Percentiles rank a stretch among this genome's conserved stretches.
phyloP scores from a whole-genome alignment of 345 rosid species.

The Moricandia arvensis region DNA sequence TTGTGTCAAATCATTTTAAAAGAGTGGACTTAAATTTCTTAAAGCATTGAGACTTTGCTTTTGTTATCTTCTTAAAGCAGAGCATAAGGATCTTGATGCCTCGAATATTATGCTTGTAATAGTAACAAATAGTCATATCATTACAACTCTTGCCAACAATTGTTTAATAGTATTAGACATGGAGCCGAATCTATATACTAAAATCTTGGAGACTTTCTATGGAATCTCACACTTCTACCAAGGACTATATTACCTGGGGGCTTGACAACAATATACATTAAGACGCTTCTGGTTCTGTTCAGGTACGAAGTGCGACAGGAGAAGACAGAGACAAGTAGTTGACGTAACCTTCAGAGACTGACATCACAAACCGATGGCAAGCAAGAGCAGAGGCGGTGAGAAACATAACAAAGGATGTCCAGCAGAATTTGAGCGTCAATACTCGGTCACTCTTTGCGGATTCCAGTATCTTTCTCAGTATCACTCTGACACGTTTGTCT shows the following conservation, averaged over 20 bases:
- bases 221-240: background rate
- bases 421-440: slow-evolving; percentile 61
- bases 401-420: slow-evolving; percentile 54
- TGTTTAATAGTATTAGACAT: slow-evolving; percentile 16
- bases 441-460: slow-evolving; percentile 58
- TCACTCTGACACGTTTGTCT: slow-evolving; percentile 74
- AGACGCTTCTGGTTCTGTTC: slow-evolving; percentile 11
- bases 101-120: background rate
- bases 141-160: background rate
- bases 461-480: slow-evolving; percentile 51
- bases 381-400: slow-evolving; percentile 65
- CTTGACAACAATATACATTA: slow-evolving; percentile 18
- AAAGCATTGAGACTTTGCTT: background rate
- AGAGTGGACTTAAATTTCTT: background rate
- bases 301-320: slow-evolving; percentile 43
- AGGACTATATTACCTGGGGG: background rate
- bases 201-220: slow-evolving; percentile 8
- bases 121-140: slow-evolving; percentile 3
- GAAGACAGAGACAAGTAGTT: slow-evolving; percentile 45
- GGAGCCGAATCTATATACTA: slow-evolving; percentile 19
- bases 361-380: slow-evolving; percentile 55
- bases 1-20: no score
- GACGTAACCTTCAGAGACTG: slow-evolving; percentile 52
- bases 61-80: background rate
- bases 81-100: background rate